Conservation (phyloP, 2,329 filamentous ascomycete species). For the Pseudogymnoascus pannorum region DNA sequence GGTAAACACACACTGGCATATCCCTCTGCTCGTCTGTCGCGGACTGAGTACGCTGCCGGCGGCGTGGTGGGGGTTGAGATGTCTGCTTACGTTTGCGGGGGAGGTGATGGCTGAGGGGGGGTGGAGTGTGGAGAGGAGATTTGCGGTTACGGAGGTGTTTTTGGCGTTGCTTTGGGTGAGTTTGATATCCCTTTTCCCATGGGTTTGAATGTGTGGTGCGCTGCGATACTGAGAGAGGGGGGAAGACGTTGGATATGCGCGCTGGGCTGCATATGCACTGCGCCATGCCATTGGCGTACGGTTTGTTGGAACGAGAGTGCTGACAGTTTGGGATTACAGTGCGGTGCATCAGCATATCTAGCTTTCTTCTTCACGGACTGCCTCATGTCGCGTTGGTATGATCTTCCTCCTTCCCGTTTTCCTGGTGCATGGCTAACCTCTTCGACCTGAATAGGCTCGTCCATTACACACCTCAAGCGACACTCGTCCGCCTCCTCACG, state of each 20-base stretch:
- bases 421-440: too few relatives aligned
- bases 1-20: conserved; percentile 64
- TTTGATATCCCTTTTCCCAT: conserved; percentile 17
- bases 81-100: conserved; percentile 59
- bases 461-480: conserved; percentile 75
- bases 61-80: conserved; percentile 64
- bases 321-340: conserved; percentile 40
- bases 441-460: too few relatives aligned
- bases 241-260: not conserved
- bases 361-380: conserved; percentile 81
- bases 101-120: conserved; percentile 47
- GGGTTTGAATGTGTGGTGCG: not conserved
- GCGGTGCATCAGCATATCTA: conserved; percentile 67
- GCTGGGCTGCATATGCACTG: not conserved
- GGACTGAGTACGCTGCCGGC: conserved; percentile 64
- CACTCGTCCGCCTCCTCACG: conserved; percentile 70
- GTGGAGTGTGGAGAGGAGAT: conserved; percentile 40
- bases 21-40: conserved; percentile 65
- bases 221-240: not conserved
- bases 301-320: not conserved
- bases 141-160: conserved; percentile 59
- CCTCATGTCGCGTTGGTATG: conserved; percentile 73
- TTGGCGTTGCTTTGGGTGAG: conserved; percentile 69
- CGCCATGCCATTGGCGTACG: not conserved
- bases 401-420: conserved; percentile 14